A percentile compares a stretch with the other conserved stretches of the same genome.
phyloP scores from a whole-genome alignment of 495 filamentous ascomycete genomes.

The Penicillium soppii region DNA sequence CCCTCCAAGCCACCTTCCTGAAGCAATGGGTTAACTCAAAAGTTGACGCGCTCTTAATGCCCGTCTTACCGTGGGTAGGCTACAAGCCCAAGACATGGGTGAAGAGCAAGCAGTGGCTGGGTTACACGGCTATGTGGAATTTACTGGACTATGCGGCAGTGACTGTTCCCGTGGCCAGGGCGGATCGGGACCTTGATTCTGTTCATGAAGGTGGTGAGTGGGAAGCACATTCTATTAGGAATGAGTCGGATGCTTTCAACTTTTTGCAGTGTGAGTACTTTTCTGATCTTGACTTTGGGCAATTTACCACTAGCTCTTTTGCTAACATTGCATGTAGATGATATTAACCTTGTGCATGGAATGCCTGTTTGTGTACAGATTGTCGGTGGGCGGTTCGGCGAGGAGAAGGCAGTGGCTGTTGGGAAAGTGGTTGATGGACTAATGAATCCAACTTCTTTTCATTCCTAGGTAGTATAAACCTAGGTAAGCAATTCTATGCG shows the following conservation, averaged over 20 bases:
- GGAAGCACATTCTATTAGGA: slow-evolving; percentile 27
- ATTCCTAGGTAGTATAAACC: too few relatives aligned
- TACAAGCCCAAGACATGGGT: slow-evolving; percentile 45
- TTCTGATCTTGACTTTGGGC: background rate
- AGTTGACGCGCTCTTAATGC: slow-evolving; percentile 65
- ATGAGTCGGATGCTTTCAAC: slow-evolving; percentile 42
- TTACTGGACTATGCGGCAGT: slow-evolving; percentile 61
- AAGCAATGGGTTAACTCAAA: slow-evolving; percentile 51
- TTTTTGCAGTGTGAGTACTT: slow-evolving; percentile 34
- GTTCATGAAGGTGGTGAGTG: slow-evolving; percentile 18
- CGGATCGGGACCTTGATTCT: slow-evolving; percentile 34
- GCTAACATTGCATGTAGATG: slow-evolving; percentile 27
- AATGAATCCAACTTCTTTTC: slow-evolving; percentile 21
- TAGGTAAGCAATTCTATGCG: background rate
- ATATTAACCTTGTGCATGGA: slow-evolving; percentile 42
- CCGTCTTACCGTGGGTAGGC: slow-evolving; percentile 54
- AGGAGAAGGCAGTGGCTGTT: slow-evolving; percentile 46
- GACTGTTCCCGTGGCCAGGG: slow-evolving; percentile 51
- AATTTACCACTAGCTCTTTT: too few relatives aligned
- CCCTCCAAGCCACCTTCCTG: slow-evolving; percentile 25
- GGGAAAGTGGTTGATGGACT: slow-evolving; percentile 36
- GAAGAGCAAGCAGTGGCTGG: slow-evolving; percentile 55
- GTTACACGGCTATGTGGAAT: slow-evolving; percentile 68
- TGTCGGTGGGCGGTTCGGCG: slow-evolving; percentile 45
- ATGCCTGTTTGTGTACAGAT: slow-evolving; percentile 57